Conservation (phyloP, 257 asterid genomes). For the Gynochthodes officinalis region DNA sequence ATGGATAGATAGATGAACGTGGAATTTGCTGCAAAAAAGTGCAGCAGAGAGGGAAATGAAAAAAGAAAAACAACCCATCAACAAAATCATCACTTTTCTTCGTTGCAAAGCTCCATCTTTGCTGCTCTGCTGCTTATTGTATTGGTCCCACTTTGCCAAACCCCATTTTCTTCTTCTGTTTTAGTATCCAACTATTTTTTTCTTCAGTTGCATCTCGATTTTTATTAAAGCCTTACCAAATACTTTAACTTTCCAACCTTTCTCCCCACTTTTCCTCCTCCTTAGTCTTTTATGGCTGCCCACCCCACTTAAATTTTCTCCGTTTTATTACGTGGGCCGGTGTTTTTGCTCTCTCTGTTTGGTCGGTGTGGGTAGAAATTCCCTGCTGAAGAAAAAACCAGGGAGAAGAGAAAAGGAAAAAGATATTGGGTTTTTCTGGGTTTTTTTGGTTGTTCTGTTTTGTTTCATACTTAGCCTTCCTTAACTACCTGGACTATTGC, state of each 20-base stretch:
- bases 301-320: constrained; percentile 52
- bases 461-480: neutral
- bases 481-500: neutral
- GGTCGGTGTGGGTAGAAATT: constrained; percentile 26
- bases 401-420: neutral
- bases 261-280: constrained; percentile 7
- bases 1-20: constrained; percentile 5
- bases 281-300: constrained; percentile 60
- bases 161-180: neutral
- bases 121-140: neutral
- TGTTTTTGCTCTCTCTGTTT: constrained; percentile 43
- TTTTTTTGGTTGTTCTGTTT: neutral
- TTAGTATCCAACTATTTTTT: neutral
- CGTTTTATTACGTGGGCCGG: constrained; percentile 48
- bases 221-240: constrained; percentile 11
- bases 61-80: neutral
- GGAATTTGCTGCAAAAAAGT: neutral
- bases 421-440: neutral
- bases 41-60: neutral
- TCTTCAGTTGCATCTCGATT: neutral
- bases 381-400: constrained; percentile 11
- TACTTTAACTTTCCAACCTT: constrained; percentile 38
- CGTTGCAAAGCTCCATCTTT: constrained; percentile 20
- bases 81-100: neutral
- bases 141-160: constrained; percentile 13